Evolutionary conservation across 768 basidiomycete species (phyloP).

Genomic region (Pleurotus giganteus): DNA sequence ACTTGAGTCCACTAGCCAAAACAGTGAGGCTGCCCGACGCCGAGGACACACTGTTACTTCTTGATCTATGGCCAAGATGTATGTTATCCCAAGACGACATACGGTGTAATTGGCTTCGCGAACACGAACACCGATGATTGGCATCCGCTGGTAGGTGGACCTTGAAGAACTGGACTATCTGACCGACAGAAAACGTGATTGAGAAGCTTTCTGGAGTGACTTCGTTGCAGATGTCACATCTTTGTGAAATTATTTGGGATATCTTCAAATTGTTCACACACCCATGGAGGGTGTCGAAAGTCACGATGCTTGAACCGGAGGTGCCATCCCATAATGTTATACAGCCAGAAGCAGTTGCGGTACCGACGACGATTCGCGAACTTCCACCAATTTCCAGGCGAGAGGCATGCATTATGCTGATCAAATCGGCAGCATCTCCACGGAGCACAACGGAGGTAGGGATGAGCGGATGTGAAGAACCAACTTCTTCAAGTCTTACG

Average conservation of each 20-base stretch:
- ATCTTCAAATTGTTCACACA: constrained; percentile 60
- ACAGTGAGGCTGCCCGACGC: constrained; percentile 12
- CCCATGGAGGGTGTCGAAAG: constrained; percentile 61
- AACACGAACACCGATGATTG: constrained; percentile 64
- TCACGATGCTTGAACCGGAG: constrained; percentile 61
- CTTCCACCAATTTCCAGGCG: constrained; percentile 48
- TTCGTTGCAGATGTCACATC: constrained; percentile 73
- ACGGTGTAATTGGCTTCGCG: constrained; percentile 43
- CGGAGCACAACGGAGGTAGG: constrained; percentile 47
- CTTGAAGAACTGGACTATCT: constrained; percentile 64
- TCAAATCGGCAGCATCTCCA: constrained; percentile 55
- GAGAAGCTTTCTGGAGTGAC: constrained; percentile 63
- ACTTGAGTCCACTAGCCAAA: constrained; percentile 11
- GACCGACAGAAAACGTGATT: constrained; percentile 64
- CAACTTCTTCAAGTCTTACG: constrained; percentile 58
- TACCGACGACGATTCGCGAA: constrained; percentile 53
- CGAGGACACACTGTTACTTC: constrained; percentile 57
- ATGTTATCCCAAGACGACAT: constrained; percentile 40
- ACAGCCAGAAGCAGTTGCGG: constrained; percentile 62
- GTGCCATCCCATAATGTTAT: constrained; percentile 75
- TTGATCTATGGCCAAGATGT: constrained; percentile 51
- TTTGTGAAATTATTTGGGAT: constrained; percentile 47
- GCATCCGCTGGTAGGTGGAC: constrained; percentile 54
- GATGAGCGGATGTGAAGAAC: constrained; percentile 40
- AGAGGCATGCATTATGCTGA: constrained; percentile 53